Evolutionary conservation across 2,329 filamentous ascomycete genomes (phyloP), one percentile per base, ranked within the genome.

Genomic region (Botrytis deweyae): DNA sequence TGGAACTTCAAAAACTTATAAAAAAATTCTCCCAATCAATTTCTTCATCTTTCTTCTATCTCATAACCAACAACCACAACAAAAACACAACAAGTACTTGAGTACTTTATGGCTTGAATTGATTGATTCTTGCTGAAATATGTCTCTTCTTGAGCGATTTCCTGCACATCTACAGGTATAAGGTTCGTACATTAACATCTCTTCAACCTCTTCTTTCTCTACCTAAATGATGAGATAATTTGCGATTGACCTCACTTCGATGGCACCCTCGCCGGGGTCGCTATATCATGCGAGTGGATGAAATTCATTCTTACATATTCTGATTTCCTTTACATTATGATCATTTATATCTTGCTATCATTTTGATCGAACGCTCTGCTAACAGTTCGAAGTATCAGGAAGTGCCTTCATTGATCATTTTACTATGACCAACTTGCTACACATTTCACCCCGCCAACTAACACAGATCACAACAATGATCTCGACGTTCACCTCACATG

Each of bases 271-370:
- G 94, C 95, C 94, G 89, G 94, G 90, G 93, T 88, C 87, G 92
- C 91, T 88, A 91, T 91, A 94, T 91, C 91, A 87, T 85, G 82
- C 85, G 86, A 88, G 85, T 82, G 89, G 83, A 86, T 97, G 94
- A 97, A 92, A 97, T 93, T 94, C 85, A 91, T 90, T 95, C 94
- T 97, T 97, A 97, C 94, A 97, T 97, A 97, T 97, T 93, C 94
- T 97, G 94, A 97, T 80, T 74, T 73, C 38, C 55, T 78, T 74
- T 38, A 58, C 55, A 38, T 64, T 46, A 44, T 46, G 20, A 68
- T 38, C 16, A 52, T n/a, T 70, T 4, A 72, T n/a, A 36, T 33
- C 25, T 33, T 58, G 36, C 9, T 25, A 22, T 20, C 46, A 61
- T 4, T 20, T 49, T 18, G 10, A 22, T n/a, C 8, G 22, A n/a